Evolutionary conservation across 164 flowering plant species (phyloP).

Genomic region (Vitis amurensis): DNA sequence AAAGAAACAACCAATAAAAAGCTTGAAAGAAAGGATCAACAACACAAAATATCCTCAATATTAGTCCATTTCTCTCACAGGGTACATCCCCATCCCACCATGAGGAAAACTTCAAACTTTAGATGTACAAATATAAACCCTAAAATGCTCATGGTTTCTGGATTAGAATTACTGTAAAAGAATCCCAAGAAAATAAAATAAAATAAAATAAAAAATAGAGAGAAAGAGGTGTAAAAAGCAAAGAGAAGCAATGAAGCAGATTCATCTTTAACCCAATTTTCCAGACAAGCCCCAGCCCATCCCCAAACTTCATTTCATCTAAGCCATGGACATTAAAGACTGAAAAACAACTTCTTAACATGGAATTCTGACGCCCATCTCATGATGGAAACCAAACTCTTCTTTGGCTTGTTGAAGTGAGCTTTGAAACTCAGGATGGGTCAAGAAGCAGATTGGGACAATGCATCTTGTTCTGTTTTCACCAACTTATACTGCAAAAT

Average conservation of each 20-base stretch:
- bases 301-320: slow-evolving; percentile 13
- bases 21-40: slow-evolving; percentile 7
- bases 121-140: slow-evolving; percentile 33
- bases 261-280: slow-evolving; percentile 25
- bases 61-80: slow-evolving; percentile 37
- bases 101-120: slow-evolving; percentile 33
- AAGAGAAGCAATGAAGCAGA: slow-evolving; percentile 40
- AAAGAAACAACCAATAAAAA: neutral
- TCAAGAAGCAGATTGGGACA: slow-evolving; percentile 65
- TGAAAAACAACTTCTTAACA: slow-evolving; percentile 66
- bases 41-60: slow-evolving; percentile 4
- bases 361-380: slow-evolving; percentile 76
- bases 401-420: slow-evolving; percentile 71
- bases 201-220: neutral
- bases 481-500: slow-evolving; percentile 75
- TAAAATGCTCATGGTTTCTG: slow-evolving; percentile 18
- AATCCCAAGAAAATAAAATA: neutral
- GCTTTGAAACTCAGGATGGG: slow-evolving; percentile 55
- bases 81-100: slow-evolving; percentile 43
- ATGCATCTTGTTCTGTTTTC: slow-evolving; percentile 59
- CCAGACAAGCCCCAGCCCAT: slow-evolving; percentile 1
- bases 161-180: slow-evolving; percentile 27
- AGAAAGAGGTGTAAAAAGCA: neutral
- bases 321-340: slow-evolving; percentile 58
- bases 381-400: slow-evolving; percentile 76